A percentile compares a stretch with the other conserved stretches of the same genome.
Evolutionary conservation across 306 rosid species (phyloP).

Genomic region (Dalbergia oliveri): DNA sequence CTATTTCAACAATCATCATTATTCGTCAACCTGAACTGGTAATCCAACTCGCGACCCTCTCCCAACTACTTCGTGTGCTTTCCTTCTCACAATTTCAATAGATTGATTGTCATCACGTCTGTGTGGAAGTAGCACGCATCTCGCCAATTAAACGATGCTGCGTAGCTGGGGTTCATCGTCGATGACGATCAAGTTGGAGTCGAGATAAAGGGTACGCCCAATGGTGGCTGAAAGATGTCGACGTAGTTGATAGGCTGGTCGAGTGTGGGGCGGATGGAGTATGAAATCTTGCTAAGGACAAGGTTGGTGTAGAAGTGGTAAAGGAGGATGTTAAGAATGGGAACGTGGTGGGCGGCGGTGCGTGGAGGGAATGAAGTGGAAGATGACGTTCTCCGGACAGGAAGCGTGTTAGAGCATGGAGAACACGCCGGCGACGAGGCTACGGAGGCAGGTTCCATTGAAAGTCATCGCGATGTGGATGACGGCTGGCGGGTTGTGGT

Average conservation of each 20-base stretch:
- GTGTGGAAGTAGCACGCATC: constrained; percentile 86
- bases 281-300: constrained; percentile 80
- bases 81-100: background rate
- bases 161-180: constrained; percentile 68
- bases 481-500: too few species aligned
- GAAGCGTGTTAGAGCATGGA: too few species aligned
- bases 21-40: too few species aligned
- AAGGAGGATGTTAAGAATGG: constrained; percentile 75
- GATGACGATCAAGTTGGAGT: constrained; percentile 83
- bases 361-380: constrained; percentile 81
- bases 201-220: constrained; percentile 80
- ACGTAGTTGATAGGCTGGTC: constrained; percentile 96
- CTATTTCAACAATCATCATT: too few species aligned
- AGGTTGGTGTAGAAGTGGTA: constrained; percentile 78
- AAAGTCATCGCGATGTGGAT: too few species aligned
- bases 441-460: too few species aligned
- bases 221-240: constrained; percentile 71
- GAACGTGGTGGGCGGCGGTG: constrained; percentile 66
- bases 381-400: constrained; percentile 84
- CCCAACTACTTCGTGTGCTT: too few species aligned
- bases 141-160: constrained; percentile 65
- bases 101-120: constrained; percentile 92
- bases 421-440: too few species aligned
- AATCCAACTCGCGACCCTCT: too few species aligned
- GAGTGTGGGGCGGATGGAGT: constrained; percentile 72